Evolutionary conservation across 1,284 basidiomycete genomes (phyloP), one percentile per base, ranked within the genome.

Genomic region (Mycosarcoma maydis): DNA sequence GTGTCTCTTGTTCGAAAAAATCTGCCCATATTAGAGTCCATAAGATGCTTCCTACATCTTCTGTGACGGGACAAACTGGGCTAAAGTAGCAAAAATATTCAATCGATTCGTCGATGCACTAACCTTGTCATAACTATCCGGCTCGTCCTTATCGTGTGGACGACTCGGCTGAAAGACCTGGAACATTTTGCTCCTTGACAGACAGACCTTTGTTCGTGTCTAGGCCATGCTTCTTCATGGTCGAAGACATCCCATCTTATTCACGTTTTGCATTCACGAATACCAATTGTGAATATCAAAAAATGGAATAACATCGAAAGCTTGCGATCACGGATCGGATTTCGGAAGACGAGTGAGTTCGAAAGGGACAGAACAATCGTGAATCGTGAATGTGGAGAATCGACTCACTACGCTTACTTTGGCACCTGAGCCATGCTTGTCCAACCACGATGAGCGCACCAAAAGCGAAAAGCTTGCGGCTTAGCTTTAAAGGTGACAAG

Each of bases 401-500:
- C 23, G 27, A 24, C 2, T 14, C 9, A 20, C 27, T 20, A 14
- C n/a, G n/a, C 29, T 17, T 17, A 27, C 24, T n/a, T n/a, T n/a
- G n/a, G n/a, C 33, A 37, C 16, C 27, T 48, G 27, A 39, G 29
- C 46, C 37, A 32, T 32, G 36, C 19, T 24, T 27, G 22, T 22
- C 13, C 36, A 23, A 17, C 30, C 37, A 47, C 6, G 8, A 65
- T 65, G 61, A 54, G 61, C 51, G 46, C 50, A 32, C 11, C 55
- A 5, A 33, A 44, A 8, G 47, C 39, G 26, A 67, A 60, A 30
- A 67, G 57, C 20, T 34, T 70, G 33, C 46, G 67, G 17, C 55
- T 70, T 40, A 70, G 59, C 61, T 70, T 70, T 53, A 70, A 70
- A 36, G 67, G 67, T n/a, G 67, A 70, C 27, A 60, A 66, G 49